Evolutionary conservation across 108 stramenopile species (phyloP).

Genomic region (Cyclotella cryptica): DNA sequence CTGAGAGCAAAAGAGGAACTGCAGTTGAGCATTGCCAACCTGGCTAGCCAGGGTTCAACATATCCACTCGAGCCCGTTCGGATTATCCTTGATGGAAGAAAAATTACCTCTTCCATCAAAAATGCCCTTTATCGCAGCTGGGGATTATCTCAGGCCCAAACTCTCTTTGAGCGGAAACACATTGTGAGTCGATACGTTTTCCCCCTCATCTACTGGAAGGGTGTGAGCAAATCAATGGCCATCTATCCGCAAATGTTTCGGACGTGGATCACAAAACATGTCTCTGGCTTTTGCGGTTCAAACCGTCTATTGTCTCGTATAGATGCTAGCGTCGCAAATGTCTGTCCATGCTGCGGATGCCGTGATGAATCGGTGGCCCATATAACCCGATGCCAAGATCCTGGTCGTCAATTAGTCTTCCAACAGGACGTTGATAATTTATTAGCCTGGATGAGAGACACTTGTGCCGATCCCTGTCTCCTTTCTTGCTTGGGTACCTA

Average conservation of each 20-base stretch:
- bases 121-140: neutral
- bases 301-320: neutral
- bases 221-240: neutral
- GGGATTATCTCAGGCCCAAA: neutral
- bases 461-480: too few relatives aligned
- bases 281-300: constrained; percentile 1
- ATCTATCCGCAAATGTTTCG: constrained; percentile 14
- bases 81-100: neutral
- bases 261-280: neutral
- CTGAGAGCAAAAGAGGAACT: constrained; percentile 7
- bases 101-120: constrained; percentile 6
- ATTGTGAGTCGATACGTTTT: neutral
- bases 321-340: too few relatives aligned
- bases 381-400: constrained; percentile 5
- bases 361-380: neutral
- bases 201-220: constrained; percentile 3
- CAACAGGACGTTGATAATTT: too few relatives aligned
- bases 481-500: too few relatives aligned
- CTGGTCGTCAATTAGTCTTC: too few relatives aligned
- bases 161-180: neutral
- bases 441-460: too few relatives aligned
- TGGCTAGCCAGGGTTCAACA: too few relatives aligned
- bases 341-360: constrained; percentile 4
- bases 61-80: constrained; percentile 5
- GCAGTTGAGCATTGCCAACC: too few relatives aligned